phyloP scores from a whole-genome alignment of 2,329 filamentous ascomycete genomes.

The Apiospora arundinis region DNA sequence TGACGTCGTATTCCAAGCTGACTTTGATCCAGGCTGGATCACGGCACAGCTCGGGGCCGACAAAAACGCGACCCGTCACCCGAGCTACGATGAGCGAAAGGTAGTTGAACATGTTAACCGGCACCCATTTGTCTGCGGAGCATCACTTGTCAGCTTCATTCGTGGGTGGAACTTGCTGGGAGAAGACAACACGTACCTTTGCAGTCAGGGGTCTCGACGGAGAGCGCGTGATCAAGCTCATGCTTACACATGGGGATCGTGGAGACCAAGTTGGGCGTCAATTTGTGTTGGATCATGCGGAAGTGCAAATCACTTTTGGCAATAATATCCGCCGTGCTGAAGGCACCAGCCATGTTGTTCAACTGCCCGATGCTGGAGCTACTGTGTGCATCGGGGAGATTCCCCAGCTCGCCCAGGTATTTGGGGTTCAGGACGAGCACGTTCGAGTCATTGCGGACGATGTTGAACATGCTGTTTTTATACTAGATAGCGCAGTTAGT shows the following conservation, averaged over 20 bases:
- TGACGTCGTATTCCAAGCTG: conserved; percentile 42
- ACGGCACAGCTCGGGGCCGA: conserved; percentile 43
- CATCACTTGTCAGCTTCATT: too few species aligned
- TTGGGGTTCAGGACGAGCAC: too few species aligned
- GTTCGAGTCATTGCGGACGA: too few species aligned
- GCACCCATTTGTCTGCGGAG: neutral
- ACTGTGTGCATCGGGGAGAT: conserved; percentile 2
- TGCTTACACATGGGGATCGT: conserved; percentile 13
- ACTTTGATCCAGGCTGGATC: conserved; percentile 46
- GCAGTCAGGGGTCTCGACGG: neutral
- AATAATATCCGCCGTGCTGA: neutral
- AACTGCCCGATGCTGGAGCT: conserved; percentile 17
- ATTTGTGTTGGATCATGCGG: neutral
- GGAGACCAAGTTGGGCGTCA: neutral
- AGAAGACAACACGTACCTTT: neutral
- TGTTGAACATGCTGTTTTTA: too few species aligned
- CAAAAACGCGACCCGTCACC: conserved; percentile 47
- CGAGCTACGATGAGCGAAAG: conserved; percentile 41
- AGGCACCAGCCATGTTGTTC: conserved; percentile 8
- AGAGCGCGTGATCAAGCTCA: conserved; percentile 21
- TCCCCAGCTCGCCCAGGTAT: too few species aligned
- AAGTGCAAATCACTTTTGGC: neutral
- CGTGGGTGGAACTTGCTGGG: too few species aligned
- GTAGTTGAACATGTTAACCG: conserved; percentile 13
- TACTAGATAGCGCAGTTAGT: too few species aligned